Percentiles rank a stretch among this genome's conserved stretches.
phyloP scores from a whole-genome alignment of 176 grass and related monocot species.

The barley (Hordeum vulgare) region MorexV3_pseudomolecules_assembly NC_058524.1:56564940-56565439 shows the following conservation, averaged over 20 bases:
- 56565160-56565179: background rate
- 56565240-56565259: background rate
- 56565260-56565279: too few species aligned
- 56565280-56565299: too few species aligned
- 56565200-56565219: background rate
- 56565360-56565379: too few species aligned
- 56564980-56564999: background rate
- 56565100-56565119: background rate
- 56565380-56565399: too few species aligned
- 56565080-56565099: background rate
- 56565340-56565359: too few species aligned
- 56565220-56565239: background rate
- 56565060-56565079: background rate
- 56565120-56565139: background rate
- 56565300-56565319: too few species aligned
- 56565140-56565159: too few species aligned
- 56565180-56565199: background rate
- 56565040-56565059: background rate
- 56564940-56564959: background rate
- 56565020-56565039: background rate
- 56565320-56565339: too few species aligned
- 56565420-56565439: too few species aligned
- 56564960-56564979: background rate
- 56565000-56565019: constrained; percentile 40
- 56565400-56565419: too few species aligned